phyloP scores from a whole-genome alignment of 352 stramenopile genomes.

The Globisporangium paddicum region DNA sequence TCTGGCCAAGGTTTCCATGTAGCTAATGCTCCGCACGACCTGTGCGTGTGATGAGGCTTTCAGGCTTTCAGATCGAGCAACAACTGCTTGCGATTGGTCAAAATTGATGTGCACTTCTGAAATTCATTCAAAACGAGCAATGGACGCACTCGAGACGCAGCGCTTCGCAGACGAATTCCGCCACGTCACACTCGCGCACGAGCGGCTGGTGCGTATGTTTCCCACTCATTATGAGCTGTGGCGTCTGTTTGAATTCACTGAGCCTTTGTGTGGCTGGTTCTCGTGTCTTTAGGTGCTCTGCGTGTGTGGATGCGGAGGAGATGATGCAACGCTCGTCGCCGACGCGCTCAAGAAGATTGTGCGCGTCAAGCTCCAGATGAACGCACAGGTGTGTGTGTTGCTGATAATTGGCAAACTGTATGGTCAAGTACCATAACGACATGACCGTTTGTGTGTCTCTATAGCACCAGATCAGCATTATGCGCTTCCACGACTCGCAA shows the following conservation, averaged over 20 bases:
- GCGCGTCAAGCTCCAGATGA: constrained; percentile 52
- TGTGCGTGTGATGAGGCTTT: too few relatives aligned
- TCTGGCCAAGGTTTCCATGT: too few relatives aligned
- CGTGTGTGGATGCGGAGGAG: constrained; percentile 25
- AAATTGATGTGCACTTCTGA: not conserved
- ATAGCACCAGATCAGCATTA: constrained; percentile 41
- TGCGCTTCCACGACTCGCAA: constrained; percentile 14
- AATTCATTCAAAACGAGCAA: not conserved
- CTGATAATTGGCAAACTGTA: not conserved
- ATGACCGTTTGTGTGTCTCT: not conserved
- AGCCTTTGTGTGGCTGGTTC: not conserved
- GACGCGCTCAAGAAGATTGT: constrained; percentile 39
- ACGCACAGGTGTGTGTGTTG: constrained; percentile 19
- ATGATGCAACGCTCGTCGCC: constrained; percentile 21
- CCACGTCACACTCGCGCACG: constrained; percentile 24
- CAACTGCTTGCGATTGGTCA: constrained; percentile 5
- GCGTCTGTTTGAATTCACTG: too few relatives aligned
- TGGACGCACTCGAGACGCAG: not conserved
- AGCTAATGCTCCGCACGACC: too few relatives aligned
- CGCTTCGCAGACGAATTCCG: constrained; percentile 14
- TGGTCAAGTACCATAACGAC: not conserved
- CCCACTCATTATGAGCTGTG: not conserved
- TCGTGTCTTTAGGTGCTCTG: constrained; percentile 35
- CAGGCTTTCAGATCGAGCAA: not conserved
- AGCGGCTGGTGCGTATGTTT: constrained; percentile 30